phyloP scores from a whole-genome alignment of 139 green algal genomes.

The Coccomyxa sp. region DNA sequence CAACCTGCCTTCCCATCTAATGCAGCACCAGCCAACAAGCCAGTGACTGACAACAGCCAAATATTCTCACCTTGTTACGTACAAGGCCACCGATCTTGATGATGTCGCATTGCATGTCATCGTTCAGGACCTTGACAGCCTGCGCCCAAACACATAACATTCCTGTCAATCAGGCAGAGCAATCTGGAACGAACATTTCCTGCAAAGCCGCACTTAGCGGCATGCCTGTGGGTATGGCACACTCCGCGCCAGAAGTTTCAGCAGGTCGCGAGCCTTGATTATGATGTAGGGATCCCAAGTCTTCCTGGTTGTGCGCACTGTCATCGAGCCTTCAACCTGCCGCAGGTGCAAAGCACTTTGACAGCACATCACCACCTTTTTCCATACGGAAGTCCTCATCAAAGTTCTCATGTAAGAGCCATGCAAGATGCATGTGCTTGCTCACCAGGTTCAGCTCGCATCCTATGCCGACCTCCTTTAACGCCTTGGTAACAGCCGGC shows the following conservation, averaged over 20 bases:
- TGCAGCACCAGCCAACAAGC: too few relatives aligned
- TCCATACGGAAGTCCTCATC: background rate
- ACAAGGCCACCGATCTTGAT: constrained; percentile 97
- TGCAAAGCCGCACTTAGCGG: background rate
- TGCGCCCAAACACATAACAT: constrained; percentile 26
- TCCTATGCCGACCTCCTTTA: constrained; percentile 80
- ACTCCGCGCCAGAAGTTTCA: constrained; percentile 95
- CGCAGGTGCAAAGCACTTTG: too few relatives aligned
- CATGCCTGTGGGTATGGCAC: constrained; percentile 85
- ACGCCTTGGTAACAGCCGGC: constrained; percentile 80
- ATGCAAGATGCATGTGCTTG: background rate
- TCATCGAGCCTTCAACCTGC: constrained; percentile 94
- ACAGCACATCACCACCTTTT: background rate
- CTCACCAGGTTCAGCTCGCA: constrained; percentile 96
- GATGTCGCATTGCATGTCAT: constrained; percentile 95
- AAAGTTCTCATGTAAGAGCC: background rate
- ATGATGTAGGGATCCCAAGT: constrained; percentile 98
- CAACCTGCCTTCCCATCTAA: too few relatives aligned
- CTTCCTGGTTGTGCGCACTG: constrained; percentile 94
- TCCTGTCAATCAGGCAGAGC: too few relatives aligned
- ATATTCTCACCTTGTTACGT: constrained; percentile 74
- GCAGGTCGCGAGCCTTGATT: constrained; percentile 95
- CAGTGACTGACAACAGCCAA: background rate
- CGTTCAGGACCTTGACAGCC: constrained; percentile 88
- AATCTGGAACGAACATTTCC: too few relatives aligned